These are phyloP conservation scores for Teunomyces tritomae DNA, from an alignment of 805 yeast species.

Conservation along the genomic window DNA sequence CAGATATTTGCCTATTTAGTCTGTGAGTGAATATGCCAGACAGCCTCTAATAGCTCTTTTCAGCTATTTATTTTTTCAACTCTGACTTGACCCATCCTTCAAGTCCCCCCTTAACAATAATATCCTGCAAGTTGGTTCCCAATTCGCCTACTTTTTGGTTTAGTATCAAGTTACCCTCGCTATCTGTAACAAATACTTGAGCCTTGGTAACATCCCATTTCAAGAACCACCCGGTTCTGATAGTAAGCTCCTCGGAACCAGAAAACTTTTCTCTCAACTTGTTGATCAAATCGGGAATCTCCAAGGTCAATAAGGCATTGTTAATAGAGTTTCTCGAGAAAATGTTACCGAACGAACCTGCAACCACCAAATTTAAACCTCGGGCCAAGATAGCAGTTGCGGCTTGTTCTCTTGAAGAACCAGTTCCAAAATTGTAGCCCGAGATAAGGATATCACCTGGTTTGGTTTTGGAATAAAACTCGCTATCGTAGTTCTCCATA, in stretches of 20 bases:
- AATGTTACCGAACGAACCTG: constrained; percentile 97
- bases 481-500: constrained; percentile 97
- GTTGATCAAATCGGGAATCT: constrained; percentile 83
- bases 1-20: background rate
- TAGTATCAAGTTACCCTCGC: constrained; percentile 58
- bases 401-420: constrained; percentile 98
- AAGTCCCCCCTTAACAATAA: constrained; percentile 93
- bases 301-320: constrained; percentile 90
- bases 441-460: constrained; percentile 88
- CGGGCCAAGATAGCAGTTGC: constrained; percentile 97
- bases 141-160: constrained; percentile 92
- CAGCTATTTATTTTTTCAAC: constrained; percentile 22
- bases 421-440: constrained; percentile 97
- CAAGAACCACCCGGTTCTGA: constrained; percentile 92
- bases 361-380: constrained; percentile 87
- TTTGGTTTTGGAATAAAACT: constrained; percentile 75
- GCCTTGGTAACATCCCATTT: constrained; percentile 92
- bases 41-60: background rate
- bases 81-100: constrained; percentile 96
- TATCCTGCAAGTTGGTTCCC: constrained; percentile 93
- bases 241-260: constrained; percentile 67
- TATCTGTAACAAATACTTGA: constrained; percentile 72
- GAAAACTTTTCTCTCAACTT: constrained; percentile 68
- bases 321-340: constrained; percentile 94
- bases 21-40: background rate